Base-by-base conservation (phyloP, 2,329 filamentous ascomycete genomes). In the Claviceps capensis region DNA sequence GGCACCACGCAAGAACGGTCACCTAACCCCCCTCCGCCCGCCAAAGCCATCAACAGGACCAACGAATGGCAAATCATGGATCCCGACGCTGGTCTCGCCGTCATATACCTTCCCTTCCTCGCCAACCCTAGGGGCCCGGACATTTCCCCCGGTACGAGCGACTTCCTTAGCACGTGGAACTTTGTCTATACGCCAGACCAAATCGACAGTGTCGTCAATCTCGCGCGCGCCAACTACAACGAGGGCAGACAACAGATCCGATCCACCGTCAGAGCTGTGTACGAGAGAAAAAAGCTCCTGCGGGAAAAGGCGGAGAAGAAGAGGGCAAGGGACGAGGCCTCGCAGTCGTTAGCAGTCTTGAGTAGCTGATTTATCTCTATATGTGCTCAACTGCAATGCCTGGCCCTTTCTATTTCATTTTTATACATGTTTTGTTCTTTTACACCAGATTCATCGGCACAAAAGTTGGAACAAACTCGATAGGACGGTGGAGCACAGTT, bases 141-240 rank as follows among this genome's bases (percentile, higher is more conserved):
- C 44, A 84, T 97, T n/a, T 85, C 95, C 58, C 93, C 93, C 0
- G 82, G 83, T 23, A 79, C 78, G 2, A 86, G 81, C 50, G 88
- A 95, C 54, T 97, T 89, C 67, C 81, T 97, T 72, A 88, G 82
- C 59, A 98, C 93, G 0, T 98, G 93, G 93, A 98, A 98, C 64
- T 97, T 97, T 64, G 83, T 96, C 34, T 98, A 97, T 66, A 94
- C 86, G 2, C 84, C 89, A 0, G 83, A 93, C 53, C 85, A 98
- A 66, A 82, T 98, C 50, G 90, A 97, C 59, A 79, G 80, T 26
- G 88, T 95, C 0, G 85, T 95, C 2, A 75, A 78, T 5, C 76
- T 98, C 30, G 90, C 93, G 1, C 77, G 81, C 52, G 88, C 88
- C 11, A 98, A 98, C 67, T 98, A 88, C 59, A 75, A 79, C 5